These are phyloP conservation scores for Primulina tabacum DNA, from an alignment of 257 asterid genomes.

Conservation along the genomic window DNA sequence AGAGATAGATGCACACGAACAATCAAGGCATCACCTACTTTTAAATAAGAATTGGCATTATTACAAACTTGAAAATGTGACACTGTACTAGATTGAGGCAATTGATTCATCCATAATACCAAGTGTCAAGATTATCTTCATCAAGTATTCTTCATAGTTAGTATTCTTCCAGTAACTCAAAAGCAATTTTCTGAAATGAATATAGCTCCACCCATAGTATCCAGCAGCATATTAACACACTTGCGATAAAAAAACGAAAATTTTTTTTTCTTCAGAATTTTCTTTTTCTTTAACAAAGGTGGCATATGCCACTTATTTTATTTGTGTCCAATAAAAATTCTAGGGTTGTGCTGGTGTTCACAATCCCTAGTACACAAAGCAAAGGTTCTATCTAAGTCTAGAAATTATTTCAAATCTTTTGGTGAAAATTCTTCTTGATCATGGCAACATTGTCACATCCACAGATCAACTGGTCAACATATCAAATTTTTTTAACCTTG, in stretches of 20 bases:
- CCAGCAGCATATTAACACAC: constrained; percentile 3
- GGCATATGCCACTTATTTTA: too few species aligned
- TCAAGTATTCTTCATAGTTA: background rate
- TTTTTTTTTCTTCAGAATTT: background rate
- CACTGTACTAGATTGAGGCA: constrained; percentile 1
- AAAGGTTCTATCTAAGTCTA: background rate
- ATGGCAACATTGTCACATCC: constrained; percentile 15
- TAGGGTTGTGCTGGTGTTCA: too few species aligned
- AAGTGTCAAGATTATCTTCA: background rate
- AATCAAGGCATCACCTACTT: constrained; percentile 11
- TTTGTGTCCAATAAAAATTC: too few species aligned
- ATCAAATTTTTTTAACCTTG: constrained; percentile 14
- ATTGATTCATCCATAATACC: constrained; percentile 1
- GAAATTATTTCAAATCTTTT: constrained; percentile 8
- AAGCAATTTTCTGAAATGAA: background rate
- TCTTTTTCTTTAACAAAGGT: too few species aligned
- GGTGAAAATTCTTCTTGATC: background rate
- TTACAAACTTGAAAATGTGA: constrained; percentile 12
- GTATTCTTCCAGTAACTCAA: background rate
- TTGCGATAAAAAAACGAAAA: background rate
- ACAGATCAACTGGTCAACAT: constrained; percentile 7
- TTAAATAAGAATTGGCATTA: constrained; percentile 6
- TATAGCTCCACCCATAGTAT: constrained; percentile 1
- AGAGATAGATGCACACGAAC: constrained; percentile 1
- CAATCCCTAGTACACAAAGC: background rate